Percentiles rank a stretch among this genome's conserved stretches.
Evolutionary conservation across 768 basidiomycete genomes (phyloP).

Genomic region (Tremella mesenterica): DNA sequence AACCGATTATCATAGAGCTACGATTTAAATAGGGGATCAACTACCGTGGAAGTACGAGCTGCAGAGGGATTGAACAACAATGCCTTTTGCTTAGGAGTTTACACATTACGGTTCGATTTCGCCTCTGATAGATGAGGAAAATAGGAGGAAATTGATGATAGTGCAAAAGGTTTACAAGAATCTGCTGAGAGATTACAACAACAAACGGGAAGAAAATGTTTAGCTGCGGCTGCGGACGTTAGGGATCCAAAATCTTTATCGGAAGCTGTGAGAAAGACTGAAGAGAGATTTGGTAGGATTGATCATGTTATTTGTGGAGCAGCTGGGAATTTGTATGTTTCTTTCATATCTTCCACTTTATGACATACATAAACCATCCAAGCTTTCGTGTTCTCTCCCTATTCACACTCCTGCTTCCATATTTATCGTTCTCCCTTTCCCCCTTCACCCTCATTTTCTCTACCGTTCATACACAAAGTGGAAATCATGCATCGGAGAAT

Average conservation of each 20-base stretch:
- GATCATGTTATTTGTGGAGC: slow-evolving; percentile 95
- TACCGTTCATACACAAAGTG: not conserved
- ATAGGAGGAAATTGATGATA: slow-evolving; percentile 36
- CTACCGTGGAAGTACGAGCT: too few relatives aligned
- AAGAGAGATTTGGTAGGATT: slow-evolving; percentile 71
- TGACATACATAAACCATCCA: too few relatives aligned
- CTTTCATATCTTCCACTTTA: too few relatives aligned
- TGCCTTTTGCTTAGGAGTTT: not conserved
- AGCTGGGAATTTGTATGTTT: slow-evolving; percentile 73
- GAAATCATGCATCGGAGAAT: not conserved
- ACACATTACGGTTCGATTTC: not conserved
- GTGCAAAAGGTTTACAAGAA: slow-evolving; percentile 61
- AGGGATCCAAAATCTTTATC: slow-evolving; percentile 63
- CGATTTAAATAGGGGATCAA: too few relatives aligned
- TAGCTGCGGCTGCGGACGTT: slow-evolving; percentile 73
- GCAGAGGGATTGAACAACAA: too few relatives aligned
- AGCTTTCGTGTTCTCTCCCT: not conserved
- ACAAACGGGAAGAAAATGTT: slow-evolving; percentile 61
- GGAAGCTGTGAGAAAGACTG: slow-evolving; percentile 64
- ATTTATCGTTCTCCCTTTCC: not conserved
- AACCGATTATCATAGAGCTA: not conserved
- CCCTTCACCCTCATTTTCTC: not conserved
- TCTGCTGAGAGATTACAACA: slow-evolving; percentile 63
- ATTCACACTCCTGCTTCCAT: not conserved
- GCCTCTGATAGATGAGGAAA: not conserved